These are phyloP conservation scores for Tubosaeta brunneosetosa DNA, from an alignment of 768 basidiomycete species.

Conservation along the genomic window DNA sequence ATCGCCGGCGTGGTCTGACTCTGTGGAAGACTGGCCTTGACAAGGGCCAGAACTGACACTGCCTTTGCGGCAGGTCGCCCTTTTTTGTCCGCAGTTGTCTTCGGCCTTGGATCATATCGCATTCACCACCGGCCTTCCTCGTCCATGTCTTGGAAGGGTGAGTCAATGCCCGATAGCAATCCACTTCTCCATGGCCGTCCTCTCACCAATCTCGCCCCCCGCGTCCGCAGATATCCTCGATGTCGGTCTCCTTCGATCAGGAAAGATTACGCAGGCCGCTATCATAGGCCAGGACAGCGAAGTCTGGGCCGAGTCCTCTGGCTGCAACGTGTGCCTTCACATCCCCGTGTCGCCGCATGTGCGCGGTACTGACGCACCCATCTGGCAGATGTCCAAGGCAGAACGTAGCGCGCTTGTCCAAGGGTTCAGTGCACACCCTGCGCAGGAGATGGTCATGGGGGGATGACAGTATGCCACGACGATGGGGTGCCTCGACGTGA, in stretches of 20 bases:
- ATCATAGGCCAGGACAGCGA: slow-evolving; percentile 30
- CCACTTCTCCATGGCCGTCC: too few relatives aligned
- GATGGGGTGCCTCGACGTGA: slow-evolving; percentile 26
- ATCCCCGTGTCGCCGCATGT: too few relatives aligned
- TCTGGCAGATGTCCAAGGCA: slow-evolving; percentile 17
- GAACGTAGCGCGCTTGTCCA: slow-evolving; percentile 18
- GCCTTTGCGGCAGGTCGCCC: background rate
- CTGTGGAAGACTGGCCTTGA: slow-evolving; percentile 39
- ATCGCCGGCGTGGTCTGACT: background rate
- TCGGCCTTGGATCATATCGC: background rate
- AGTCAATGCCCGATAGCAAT: slow-evolving; percentile 3
- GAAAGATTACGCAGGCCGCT: slow-evolving; percentile 72
- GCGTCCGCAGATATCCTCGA: slow-evolving; percentile 68
- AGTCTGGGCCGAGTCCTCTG: slow-evolving; percentile 29
- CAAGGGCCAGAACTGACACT: background rate
- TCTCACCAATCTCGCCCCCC: background rate
- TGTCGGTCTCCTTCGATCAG: slow-evolving; percentile 67
- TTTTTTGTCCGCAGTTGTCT: background rate
- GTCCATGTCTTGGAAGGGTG: slow-evolving; percentile 28
- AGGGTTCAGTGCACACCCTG: slow-evolving; percentile 18
- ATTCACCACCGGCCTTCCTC: too few relatives aligned
- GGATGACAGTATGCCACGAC: slow-evolving; percentile 22
- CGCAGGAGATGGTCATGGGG: slow-evolving; percentile 20
- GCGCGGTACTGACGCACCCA: background rate
- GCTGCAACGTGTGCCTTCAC: slow-evolving; percentile 20